Evolutionary conservation across 2,329 filamentous ascomycete genomes (phyloP), one percentile per base, ranked within the genome.

Genomic region (Pestalotiopsis sp.): DNA sequence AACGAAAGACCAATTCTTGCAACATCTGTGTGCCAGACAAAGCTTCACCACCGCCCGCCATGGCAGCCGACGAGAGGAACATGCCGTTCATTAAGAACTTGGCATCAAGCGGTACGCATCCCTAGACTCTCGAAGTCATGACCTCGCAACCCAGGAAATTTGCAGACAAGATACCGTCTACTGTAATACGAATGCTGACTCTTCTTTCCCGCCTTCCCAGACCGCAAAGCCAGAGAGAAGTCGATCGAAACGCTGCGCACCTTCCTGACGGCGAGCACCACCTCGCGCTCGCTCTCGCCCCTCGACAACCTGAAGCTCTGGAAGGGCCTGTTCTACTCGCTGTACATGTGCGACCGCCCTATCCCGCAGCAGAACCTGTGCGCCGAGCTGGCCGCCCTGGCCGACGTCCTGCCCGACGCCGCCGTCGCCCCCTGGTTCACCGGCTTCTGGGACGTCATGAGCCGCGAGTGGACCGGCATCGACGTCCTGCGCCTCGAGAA

Each of bases 301-400:
- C 80, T 92, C 73, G 94, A 97, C 72, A 85, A 93, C 64, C 85
- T 95, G 70, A 97, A 97, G 83, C 88, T 98, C 72, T 97, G 94
- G 94, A 97, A 97, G 78, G 95, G 94, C 4, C 88, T 98, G 23
- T 98, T 96, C 85, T 98, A 94, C 86, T 92, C 91, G 77, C 89
- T 96, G 76, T 98, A 94, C 92, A 96, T 97, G 91, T 94, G 92
- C 80, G 95, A 98, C 85, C 93, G 94, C 62, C 91, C 94, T 12
- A 83, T 91, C n/a, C 91, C 93, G 2, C 95, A 98, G 84, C 94
- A 97, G 84, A 88, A 88, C 58, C 91, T 98, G 60, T 92, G 93
- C 73, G 83, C 86, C 73, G 91, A 95, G 71, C 91, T 98, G 67
- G 92, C 94, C 58, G 87, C 82, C 1, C 88, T 98, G 63, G 80